These are phyloP conservation scores for Zymoseptoria pseudotritici DNA, from an alignment of 2,329 filamentous ascomycete species.

Conservation along the genomic window DNA sequence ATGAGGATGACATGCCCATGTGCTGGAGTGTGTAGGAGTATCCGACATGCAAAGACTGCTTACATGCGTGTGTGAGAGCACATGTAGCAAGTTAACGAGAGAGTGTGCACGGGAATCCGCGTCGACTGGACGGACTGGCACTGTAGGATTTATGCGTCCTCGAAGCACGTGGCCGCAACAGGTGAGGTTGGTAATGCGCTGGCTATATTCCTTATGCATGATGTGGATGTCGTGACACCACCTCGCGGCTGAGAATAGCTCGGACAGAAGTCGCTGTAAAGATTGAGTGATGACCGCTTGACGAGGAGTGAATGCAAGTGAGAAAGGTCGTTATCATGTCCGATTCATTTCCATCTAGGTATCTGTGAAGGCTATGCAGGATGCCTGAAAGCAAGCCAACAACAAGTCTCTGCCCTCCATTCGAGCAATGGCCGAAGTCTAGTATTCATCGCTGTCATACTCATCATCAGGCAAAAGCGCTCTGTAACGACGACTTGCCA, in stretches of 20 bases:
- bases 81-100: neutral
- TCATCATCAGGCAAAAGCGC: constrained; percentile 71
- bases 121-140: neutral
- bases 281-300: neutral
- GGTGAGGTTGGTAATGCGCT: neutral
- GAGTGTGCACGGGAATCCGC: too few relatives aligned
- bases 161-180: neutral
- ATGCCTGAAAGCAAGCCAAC: neutral
- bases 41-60: neutral
- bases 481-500: constrained; percentile 70
- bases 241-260: neutral
- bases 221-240: neutral
- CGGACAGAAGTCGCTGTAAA: neutral
- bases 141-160: neutral
- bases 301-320: neutral
- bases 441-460: constrained; percentile 62
- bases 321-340: neutral
- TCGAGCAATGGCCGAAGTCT: neutral
- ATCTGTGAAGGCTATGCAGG: neutral
- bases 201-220: neutral
- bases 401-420: neutral
- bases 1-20: neutral
- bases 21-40: neutral
- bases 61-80: neutral
- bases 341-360: neutral